Conservation (phyloP, 306 rosid species). For the Lupinus albus region DNA sequence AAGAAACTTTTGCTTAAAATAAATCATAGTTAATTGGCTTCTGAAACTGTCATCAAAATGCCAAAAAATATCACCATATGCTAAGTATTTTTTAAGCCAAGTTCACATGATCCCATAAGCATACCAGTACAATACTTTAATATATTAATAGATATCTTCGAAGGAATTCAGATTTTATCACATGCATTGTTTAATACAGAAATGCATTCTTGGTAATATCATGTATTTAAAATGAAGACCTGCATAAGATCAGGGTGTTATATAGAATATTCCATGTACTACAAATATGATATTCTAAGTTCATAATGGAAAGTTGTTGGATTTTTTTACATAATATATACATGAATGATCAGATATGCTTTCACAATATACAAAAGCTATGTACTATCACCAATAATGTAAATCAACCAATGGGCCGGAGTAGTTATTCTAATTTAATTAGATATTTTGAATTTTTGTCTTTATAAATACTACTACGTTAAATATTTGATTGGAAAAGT, state of each 20-base stretch:
- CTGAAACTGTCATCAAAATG: slow-evolving; percentile 55
- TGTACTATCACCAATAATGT: too few relatives aligned
- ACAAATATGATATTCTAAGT: neutral
- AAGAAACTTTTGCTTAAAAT: slow-evolving; percentile 32
- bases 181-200: slow-evolving; percentile 47
- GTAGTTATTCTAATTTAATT: too few relatives aligned
- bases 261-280: neutral
- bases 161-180: slow-evolving; percentile 51
- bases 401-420: too few relatives aligned
- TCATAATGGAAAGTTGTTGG: slow-evolving; percentile 12
- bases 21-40: slow-evolving; percentile 58
- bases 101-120: slow-evolving; percentile 63
- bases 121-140: slow-evolving; percentile 41
- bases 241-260: slow-evolving; percentile 26
- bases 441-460: too few relatives aligned
- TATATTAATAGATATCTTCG: slow-evolving; percentile 38
- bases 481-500: too few relatives aligned
- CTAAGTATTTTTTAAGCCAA: slow-evolving; percentile 33
- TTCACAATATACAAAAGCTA: too few relatives aligned
- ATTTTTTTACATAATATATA: too few relatives aligned
- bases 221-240: neutral
- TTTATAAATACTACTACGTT: too few relatives aligned
- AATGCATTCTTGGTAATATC: slow-evolving; percentile 35
- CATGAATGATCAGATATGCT: too few relatives aligned
- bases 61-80: slow-evolving; percentile 48